Evolutionary conservation across 1,139 yeast species (phyloP), one percentile per base, ranked within the genome.

Genomic region (Debaryomycetaceae sp.): DNA sequence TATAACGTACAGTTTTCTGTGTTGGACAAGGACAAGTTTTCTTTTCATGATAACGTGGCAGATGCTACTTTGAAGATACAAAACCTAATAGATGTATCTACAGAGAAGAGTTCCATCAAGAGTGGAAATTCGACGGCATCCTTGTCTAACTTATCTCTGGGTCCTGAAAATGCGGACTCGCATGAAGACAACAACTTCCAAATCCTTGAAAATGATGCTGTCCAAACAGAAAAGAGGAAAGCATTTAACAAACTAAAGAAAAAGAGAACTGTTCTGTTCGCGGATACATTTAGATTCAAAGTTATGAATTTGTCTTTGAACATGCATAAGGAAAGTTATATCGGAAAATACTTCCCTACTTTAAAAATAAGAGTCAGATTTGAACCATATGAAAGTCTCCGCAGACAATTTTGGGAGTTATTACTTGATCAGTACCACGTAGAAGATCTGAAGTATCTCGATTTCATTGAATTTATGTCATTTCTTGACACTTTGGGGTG

Each of bases 31-130:
- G 98, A 92, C 57, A 76, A 81, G 32, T 75, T 91, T 44, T 81
- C 96, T 0, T 80, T 77, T 47, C 89, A 92, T 57, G 97, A 91
- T 52, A 76, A 81, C 39, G 88, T 92, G 5, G 96, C 95, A 1
- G 70, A 69, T 32, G 78, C 79, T 4, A 65, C 78, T 8, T 56
- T 87, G 17, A 71, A 80, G 0, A 61, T 84, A 39, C 52, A 61
- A 8, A 81, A 81, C 24, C 56, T 83, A 24, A 61, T 73, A 29
- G 61, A 62, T 13, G 47, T 56, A 17, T 62, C 69, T 3, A 65
- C 69, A 5, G 37, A 37, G 7, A 19, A 16, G 31, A 28, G 13
- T 18, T 15, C 28, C 19, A 11, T 31, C 5, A 22, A 24, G 13
- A 17, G 35, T 34, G 36, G 34, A 30, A 40, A 43, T 13, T 50